Evolutionary conservation across 2,329 filamentous ascomycete genomes (phyloP).

Genomic region (Zelopaecilomyces penicillatus): DNA sequence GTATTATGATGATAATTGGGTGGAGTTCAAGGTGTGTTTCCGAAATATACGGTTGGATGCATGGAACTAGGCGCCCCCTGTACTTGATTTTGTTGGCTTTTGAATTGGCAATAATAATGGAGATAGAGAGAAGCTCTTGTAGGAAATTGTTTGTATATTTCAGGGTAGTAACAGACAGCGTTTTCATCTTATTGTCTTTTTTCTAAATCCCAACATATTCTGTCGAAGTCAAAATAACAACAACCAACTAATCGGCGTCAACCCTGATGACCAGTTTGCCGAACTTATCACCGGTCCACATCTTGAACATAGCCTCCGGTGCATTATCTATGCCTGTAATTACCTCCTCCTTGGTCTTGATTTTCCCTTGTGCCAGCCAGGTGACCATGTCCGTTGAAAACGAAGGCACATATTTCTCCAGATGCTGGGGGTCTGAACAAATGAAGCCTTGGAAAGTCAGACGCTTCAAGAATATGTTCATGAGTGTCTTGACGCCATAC

Average conservation of each 20-base stretch:
- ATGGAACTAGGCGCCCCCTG: too few species aligned
- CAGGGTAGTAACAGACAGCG: too few species aligned
- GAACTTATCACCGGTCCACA: not conserved
- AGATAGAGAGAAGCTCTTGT: too few species aligned
- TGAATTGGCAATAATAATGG: too few species aligned
- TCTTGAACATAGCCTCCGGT: conserved; percentile 12
- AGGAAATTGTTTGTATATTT: too few species aligned
- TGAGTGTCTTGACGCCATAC: conserved; percentile 60
- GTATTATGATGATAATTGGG: too few species aligned
- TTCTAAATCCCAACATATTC: too few species aligned
- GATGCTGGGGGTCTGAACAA: conserved; percentile 61
- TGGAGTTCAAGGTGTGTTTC: too few species aligned
- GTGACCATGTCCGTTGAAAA: conserved; percentile 40
- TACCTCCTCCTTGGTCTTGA: conserved; percentile 61
- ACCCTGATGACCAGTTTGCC: not conserved
- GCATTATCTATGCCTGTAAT: conserved; percentile 68
- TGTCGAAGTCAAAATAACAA: too few species aligned
- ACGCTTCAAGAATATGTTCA: conserved; percentile 57
- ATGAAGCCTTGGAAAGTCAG: conserved; percentile 71
- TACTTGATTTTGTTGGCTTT: too few species aligned
- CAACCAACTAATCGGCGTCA: not conserved
- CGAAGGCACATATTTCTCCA: conserved; percentile 43
- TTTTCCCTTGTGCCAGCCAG: conserved; percentile 67
- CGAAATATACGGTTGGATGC: too few species aligned
- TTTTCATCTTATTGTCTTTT: too few species aligned